Evolutionary conservation across 73 alveolate species (phyloP).

Genomic region (Symbiodinium pilosum): DNA sequence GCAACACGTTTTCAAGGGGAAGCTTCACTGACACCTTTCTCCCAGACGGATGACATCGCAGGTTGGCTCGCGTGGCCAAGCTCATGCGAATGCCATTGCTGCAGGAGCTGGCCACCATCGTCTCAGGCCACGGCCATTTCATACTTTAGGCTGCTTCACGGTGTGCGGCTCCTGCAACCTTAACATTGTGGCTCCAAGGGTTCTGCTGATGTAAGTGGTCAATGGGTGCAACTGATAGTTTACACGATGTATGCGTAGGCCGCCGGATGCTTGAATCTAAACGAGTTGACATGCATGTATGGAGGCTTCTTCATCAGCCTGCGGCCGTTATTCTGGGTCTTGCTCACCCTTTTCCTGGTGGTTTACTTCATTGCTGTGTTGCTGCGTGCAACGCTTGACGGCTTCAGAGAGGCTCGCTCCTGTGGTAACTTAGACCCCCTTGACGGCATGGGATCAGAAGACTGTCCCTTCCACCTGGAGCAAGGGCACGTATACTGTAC

Average conservation of each 20-base stretch:
- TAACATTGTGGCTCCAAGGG: no score
- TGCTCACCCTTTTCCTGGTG: not conserved
- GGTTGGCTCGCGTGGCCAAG: constrained; percentile 79
- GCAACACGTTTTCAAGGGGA: not conserved
- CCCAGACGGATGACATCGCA: not conserved
- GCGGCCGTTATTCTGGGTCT: not conserved
- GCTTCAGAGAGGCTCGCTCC: not conserved
- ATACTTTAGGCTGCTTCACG: not conserved
- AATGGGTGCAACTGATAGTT: not conserved
- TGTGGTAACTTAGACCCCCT: no score
- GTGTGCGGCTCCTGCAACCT: no score
- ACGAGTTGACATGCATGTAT: not conserved
- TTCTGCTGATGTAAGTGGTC: not conserved
- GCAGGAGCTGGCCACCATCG: constrained; percentile 60
- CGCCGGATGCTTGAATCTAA: not conserved
- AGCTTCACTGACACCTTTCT: no score
- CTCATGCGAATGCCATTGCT: constrained; percentile 82
- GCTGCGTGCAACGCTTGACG: not conserved
- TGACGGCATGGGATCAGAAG: not conserved
- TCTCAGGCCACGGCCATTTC: constrained; percentile 26
- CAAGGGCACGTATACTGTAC: not conserved
- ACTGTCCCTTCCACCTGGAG: not conserved
- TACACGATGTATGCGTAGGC: not conserved
- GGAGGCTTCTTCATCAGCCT: not conserved
- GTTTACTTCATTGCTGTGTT: not conserved